Base-by-base conservation (phyloP, 2,329 filamentous ascomycete species). In the Stagonosporopsis vannaccii region DNA sequence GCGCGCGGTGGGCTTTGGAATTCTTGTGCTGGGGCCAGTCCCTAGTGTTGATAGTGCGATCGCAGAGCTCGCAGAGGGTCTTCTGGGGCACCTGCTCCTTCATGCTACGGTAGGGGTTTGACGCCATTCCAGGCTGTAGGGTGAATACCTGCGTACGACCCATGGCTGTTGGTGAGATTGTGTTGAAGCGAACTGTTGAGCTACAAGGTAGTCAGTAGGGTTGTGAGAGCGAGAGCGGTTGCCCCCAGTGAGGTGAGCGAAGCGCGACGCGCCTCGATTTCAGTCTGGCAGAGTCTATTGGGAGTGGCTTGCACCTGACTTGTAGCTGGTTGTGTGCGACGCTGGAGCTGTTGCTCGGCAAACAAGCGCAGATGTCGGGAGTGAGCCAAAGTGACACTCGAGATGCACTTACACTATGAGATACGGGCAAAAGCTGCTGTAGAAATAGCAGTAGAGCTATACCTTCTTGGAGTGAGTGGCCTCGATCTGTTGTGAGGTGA, bases 1-100 rank as follows among this genome's bases (percentile, higher is more conserved):
- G 56, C 25, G 60, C 50, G 3, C 66, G 68, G 50, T 76, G 74
- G 50, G 67, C 65, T 62, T 74, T 76, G 20, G 69, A 71, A 54
- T 59, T 62, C 50, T 71, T 68, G 58, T 77, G 75, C 1, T 55
- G 33, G 1, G 12, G 26, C 71, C 72, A 75, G 56, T 76, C 69
- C 47, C 66, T 66, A 23, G 68, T 74, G 40, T 49, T 63, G 51
- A 77, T 58, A 11, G 28, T 49, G 9, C 68, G 66, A n/a, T 75
- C 47, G 49, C 74, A 77, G 6, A 66, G 40, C 62, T 72, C 72
- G 51, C 74, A 77, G 5, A 46, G 4, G 17, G 69, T 73, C 43
- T 39, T 37, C 12, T 39, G 37, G 0, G 72, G 53, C 6, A 58
- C 22, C 11, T 63, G 56, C 12, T 65, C 61, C 57, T 66, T 71